These are phyloP conservation scores for Abrus pulchellus DNA, from an alignment of 306 rosid species.

Conservation along the genomic window DNA sequence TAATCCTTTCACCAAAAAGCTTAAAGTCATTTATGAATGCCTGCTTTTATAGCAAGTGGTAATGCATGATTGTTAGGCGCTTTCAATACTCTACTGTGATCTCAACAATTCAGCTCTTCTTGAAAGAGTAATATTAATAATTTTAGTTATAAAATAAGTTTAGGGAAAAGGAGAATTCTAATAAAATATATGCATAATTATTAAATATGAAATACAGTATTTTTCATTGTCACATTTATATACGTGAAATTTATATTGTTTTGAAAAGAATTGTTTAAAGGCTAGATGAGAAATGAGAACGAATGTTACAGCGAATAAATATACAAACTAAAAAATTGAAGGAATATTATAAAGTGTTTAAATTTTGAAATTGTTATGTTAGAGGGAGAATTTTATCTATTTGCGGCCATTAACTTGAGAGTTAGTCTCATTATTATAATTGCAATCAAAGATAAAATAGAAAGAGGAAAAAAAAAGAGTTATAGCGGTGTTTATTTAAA, in stretches of 20 bases:
- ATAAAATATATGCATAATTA: not conserved
- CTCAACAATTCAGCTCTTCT: not conserved
- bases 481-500: too few relatives aligned
- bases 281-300: not conserved
- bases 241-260: not conserved
- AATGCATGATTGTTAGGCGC: not conserved
- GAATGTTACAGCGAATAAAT: not conserved
- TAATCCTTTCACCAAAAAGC: conserved; percentile 1
- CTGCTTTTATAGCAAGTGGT: conserved; percentile 39
- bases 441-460: too few relatives aligned
- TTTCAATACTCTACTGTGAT: not conserved
- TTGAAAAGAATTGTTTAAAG: not conserved
- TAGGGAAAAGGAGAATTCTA: not conserved
- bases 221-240: not conserved
- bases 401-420: too few relatives aligned
- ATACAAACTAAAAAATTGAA: too few relatives aligned
- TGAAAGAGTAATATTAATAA: not conserved
- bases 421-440: too few relatives aligned
- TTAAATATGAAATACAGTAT: not conserved
- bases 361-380: too few relatives aligned
- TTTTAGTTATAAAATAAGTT: not conserved
- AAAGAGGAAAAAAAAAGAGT: too few relatives aligned
- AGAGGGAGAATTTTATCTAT: too few relatives aligned
- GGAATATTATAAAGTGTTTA: too few relatives aligned
- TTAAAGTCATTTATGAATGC: not conserved